Evolutionary conservation across 345 rosid species (phyloP), one percentile per base, ranked within the genome.

Genomic region (Chamaenerion angustifolium): DNA sequence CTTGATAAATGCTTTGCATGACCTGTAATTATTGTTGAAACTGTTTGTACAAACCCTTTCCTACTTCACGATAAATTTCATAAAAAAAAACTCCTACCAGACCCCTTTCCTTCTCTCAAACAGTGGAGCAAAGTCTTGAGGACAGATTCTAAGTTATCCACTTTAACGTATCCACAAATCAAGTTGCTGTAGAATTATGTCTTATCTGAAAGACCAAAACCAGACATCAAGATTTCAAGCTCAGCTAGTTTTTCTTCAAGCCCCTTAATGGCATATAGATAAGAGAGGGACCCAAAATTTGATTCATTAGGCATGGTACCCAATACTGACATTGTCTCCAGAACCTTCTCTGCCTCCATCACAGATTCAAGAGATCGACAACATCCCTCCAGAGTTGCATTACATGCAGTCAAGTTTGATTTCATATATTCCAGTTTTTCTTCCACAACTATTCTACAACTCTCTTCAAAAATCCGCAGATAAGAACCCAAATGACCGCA

Each of bases 181-280:
- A 92, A 55, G 64, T 71, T 73, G 37, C 73, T 51, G 56, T 64
- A 75, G 40, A 87, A 68, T 15, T 63, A 46, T 6, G 42, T 58
- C 57, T 51, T 72, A 70, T 66, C 62, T 0, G 48, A 58, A 69
- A 84, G 78, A 27, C 88, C 83, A 58, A 83, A 82, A 35, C 72
- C 76, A 46, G 43, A 45, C 73, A 87, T 76, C 64, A 84, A 58
- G 66, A 42, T 55, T 61, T 84, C 75, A 41, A 92, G 64, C 71
- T 92, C 93, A 7, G 17, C 40, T 17, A 84, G 71, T 80, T 82
- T 92, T 50, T 74, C 79, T 44, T 52, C 42, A 44, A 74, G 67
- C 51, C 89, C 98, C 52, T 84, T 80, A 6, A 78, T 52, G n/a
- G 95, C 95, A 72, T 81, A 87, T 63, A 92, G 62, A 63, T 92